Base-by-base conservation (phyloP, 768 basidiomycete genomes). In the Boletus rubropictus region DNA sequence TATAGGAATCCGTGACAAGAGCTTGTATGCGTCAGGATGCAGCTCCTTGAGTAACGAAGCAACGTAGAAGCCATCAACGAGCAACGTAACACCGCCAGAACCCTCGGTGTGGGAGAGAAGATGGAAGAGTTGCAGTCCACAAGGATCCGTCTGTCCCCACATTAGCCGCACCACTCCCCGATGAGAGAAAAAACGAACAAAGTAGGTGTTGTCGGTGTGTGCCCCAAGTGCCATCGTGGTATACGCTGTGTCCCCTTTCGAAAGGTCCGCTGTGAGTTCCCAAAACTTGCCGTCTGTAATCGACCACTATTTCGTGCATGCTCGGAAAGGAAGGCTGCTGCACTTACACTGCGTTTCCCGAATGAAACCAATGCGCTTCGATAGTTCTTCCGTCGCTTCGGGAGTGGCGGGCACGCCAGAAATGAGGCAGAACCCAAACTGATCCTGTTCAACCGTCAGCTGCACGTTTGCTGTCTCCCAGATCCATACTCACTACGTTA, bases 51-150 rank as follows among this genome's bases (percentile, higher is more conserved):
- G 75, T 45, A 89, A 74, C 1, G 83, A 82, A 1, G 95, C 94
- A 44, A 83, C 86, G 61, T 94, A 87, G 73, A 96, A 96, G 21
- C 91, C 94, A 60, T 99, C 95, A 12, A 97, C 91, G 35, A 98
- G 83, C n/a, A 97, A 76, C 4, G 89, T 89, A 3, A 82, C 75
- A 14, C 95, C 95, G 1, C 95, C 95, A 12, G 75, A 73, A 17
- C 92, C 92, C 2, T 81, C 80, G 3, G 82, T 78, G 62, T 89
- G 81, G 0, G 86, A 88, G 31, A 97, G 81, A 36, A 97, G 76
- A 66, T 99, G 96, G 71, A 98, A 97, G 38, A 96, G 72, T 58
- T 99, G 96, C 11, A 98, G 72, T n/a, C 95, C 94, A 47, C 86
- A 87, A 4, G 95, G 94, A 64, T 97, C 90, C 21, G 87, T 94